These are phyloP conservation scores for Emericellopsis cladophorae DNA, from an alignment of 2,329 filamentous ascomycete genomes.

Conservation along the genomic window DNA sequence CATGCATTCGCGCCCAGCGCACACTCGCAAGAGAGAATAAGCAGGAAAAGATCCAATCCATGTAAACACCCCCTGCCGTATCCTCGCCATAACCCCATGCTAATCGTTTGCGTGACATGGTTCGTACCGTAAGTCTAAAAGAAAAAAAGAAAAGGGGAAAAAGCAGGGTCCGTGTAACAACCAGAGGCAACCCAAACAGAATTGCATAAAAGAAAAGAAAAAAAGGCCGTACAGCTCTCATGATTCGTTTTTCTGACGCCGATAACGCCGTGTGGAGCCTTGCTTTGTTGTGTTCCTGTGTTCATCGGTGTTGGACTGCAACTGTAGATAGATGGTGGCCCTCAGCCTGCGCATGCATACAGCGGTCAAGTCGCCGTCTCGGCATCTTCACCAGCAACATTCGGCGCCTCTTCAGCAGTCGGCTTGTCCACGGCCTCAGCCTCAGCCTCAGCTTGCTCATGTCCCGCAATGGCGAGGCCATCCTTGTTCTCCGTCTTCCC, in stretches of 20 bases:
- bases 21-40: background rate
- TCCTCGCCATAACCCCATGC: background rate
- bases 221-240: background rate
- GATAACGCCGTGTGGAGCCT: background rate
- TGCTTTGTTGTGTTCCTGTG: too few relatives aligned
- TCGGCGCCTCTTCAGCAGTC: too few relatives aligned
- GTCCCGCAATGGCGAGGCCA: background rate
- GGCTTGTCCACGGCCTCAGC: too few relatives aligned
- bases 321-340: too few relatives aligned
- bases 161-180: too few relatives aligned
- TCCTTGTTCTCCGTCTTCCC: slow-evolving; percentile 8
- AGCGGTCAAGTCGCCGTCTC: too few relatives aligned
- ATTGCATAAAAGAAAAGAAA: background rate
- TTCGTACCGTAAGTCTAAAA: background rate
- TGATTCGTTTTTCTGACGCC: background rate
- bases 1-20: background rate
- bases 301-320: too few relatives aligned
- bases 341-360: too few relatives aligned
- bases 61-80: background rate
- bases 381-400: too few relatives aligned
- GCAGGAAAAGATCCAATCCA: background rate
- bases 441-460: background rate
- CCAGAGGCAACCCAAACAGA: background rate
- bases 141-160: background rate
- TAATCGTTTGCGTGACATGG: background rate